Evolutionary conservation across 176 grass and related monocot genomes (phyloP).

Genomic region (Oryza longistaminata): DNA sequence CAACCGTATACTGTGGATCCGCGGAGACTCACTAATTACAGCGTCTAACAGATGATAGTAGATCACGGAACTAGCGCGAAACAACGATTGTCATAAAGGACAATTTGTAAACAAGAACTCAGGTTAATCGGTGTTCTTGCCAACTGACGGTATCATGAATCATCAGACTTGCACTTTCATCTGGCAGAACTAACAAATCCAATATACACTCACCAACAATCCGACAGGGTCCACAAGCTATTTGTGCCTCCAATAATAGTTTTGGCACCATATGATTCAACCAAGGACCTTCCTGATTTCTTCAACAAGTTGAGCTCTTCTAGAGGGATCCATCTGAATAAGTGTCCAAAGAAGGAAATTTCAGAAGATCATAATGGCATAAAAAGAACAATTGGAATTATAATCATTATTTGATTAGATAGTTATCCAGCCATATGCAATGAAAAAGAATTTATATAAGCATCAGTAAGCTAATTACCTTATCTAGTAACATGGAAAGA

Average conservation of each 20-base stretch:
- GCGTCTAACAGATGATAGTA: not conserved
- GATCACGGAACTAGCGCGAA: slow-evolving; percentile 32
- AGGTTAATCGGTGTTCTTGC: slow-evolving; percentile 6
- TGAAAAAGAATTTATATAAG: not conserved
- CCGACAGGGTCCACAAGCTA: not conserved
- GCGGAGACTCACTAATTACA: slow-evolving; percentile 31
- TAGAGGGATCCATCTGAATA: slow-evolving; percentile 84
- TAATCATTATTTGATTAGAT: not conserved
- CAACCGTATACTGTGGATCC: slow-evolving; percentile 23
- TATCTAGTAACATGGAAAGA: slow-evolving; percentile 80
- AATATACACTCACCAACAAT: slow-evolving; percentile 26
- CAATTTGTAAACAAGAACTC: slow-evolving; percentile 20
- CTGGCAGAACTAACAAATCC: slow-evolving; percentile 27
- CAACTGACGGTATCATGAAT: not conserved
- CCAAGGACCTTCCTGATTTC: slow-evolving; percentile 62
- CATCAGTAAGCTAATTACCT: slow-evolving; percentile 46
- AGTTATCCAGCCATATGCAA: not conserved
- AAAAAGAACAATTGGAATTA: not conserved
- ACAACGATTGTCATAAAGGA: not conserved
- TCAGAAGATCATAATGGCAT: not conserved
- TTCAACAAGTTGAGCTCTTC: slow-evolving; percentile 59
- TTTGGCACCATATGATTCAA: slow-evolving; percentile 43
- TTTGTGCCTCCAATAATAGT: slow-evolving; percentile 1
- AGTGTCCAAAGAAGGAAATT: slow-evolving; percentile 28
- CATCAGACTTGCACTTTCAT: not conserved